Evolutionary conservation across 805 yeast species (phyloP).

Genomic region (Saturnispora silvae): DNA sequence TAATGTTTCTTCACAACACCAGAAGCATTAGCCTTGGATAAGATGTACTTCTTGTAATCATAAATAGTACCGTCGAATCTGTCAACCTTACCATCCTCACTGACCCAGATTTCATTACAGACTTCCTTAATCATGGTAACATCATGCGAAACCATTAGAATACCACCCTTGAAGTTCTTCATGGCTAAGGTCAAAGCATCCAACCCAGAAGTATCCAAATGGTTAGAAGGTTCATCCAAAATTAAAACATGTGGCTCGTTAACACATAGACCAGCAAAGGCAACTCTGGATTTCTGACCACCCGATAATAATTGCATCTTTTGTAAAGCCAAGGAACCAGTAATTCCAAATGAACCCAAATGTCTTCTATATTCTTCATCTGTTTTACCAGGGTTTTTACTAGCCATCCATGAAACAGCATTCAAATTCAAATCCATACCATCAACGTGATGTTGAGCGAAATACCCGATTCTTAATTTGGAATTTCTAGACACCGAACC

Average conservation of each 20-base stretch:
- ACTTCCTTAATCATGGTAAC: constrained; percentile 81
- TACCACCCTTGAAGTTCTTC: constrained; percentile 85
- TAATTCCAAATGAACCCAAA: constrained; percentile 93
- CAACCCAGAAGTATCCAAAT: constrained; percentile 94
- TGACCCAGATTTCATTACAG: constrained; percentile 92
- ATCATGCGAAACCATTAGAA: constrained; percentile 96
- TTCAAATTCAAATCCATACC: constrained; percentile 81
- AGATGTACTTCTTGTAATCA: constrained; percentile 83
- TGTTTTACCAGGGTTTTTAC: constrained; percentile 80
- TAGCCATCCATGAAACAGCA: constrained; percentile 93
- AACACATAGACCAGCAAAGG: constrained; percentile 90
- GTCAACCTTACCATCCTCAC: constrained; percentile 73
- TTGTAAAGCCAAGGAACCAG: constrained; percentile 87
- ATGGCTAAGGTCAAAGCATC: constrained; percentile 92
- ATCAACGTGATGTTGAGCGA: constrained; percentile 98
- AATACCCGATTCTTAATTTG: constrained; percentile 85
- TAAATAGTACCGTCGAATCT: constrained; percentile 75
- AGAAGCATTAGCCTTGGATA: constrained; percentile 61
- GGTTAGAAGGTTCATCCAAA: constrained; percentile 96
- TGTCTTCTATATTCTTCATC: constrained; percentile 97
- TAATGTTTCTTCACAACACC: constrained; percentile 91
- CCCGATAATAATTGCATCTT: constrained; percentile 86
- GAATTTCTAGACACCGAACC: constrained; percentile 78
- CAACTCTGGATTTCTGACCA: constrained; percentile 97
- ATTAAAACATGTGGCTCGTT: constrained; percentile 84